Evolutionary conservation across 805 yeast species (phyloP), one percentile per base, ranked within the genome.

Genomic region (Candida khao-thaluensis): DNA sequence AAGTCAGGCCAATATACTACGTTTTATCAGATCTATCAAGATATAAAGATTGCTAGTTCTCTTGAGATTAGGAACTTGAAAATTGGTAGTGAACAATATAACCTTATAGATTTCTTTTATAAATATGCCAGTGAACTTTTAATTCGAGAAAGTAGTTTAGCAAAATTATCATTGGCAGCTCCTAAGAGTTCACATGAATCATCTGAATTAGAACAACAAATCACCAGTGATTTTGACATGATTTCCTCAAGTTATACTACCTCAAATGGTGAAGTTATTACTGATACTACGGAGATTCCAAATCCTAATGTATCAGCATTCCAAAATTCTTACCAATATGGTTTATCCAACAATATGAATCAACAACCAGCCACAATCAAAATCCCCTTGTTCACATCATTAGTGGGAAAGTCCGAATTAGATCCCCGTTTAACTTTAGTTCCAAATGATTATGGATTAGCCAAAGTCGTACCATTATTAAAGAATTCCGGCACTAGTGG

Each of bases 301-400:
- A 69, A 64, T 33, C 59, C 61, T 3, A 48, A 46, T 30, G 45
- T 46, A 18, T 28, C 52, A 18, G 45, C 41, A 11, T 37, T 43
- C 17, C 47, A 52, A 17, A 40, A 49, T 8, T 35, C 42, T 9
- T 40, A 38, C 15, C 30, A 33, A 16, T 44, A 40, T 27, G 43
- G 43, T 2, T 30, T 25, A 20, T 14, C 12, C n/a, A 31, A 14
- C 21, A 55, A 45, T 32, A 30, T 27, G 9, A 33, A 40, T 17
- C 52, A 50, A 18, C 48, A 51, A 17, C 54, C 51, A 5, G 79
- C 84, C 3, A 75, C 76, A 14, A 75, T 76, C 29, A 88, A 82
- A 28, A 71, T 77, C 20, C 95, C 96, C 10, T 67, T 93, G 35
- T 91, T 93, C 56, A 75, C 95, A 5, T 82, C 95, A 0, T 62